Evolutionary conservation across 2,329 filamentous ascomycete species (phyloP), one percentile per base, ranked within the genome.

Genomic region (Nemania sp.): DNA sequence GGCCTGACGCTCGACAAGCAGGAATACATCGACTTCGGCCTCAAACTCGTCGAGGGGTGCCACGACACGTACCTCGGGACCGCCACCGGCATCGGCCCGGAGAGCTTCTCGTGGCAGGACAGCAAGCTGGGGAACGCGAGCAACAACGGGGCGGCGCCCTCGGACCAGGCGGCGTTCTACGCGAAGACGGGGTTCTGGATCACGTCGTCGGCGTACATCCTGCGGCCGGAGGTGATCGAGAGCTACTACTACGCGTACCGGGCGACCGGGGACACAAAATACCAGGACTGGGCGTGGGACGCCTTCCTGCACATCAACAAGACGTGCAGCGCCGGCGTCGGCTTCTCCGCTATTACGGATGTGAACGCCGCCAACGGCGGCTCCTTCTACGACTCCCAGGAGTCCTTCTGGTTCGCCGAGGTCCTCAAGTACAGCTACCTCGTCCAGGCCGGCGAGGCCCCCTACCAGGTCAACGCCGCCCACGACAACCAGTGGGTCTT

Each of bases 321-420:
- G 24, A 87, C 81, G 14, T 86, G 84, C 59, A 74, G 80, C 20
- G 82, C 80, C 0, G 82, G 81, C 6, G 85, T 80, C 19, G 91
- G 88, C 6, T 95, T 84, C 71, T 81, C 81, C 11, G 78, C 80
- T 24, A 74, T 95, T 50, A 68, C 64, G 0, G 71, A 95, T 67
- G 89, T 95, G 40, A 90, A 88, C 61, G 73, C 72, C 3, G 63
- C 66, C 3, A 77, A 76, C 24, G 89, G 89, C 8, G 88, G 88
- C 1, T 71, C 73, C 0, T 83, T 80, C 54, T 70, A 72, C 36
- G 83, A 96, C 69, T 86, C 87, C 68, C 88, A 93, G 77, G 90
- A 96, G 73, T 92, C 88, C 64, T 96, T 94, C 74, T 86, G 89
- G 76, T 91, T 95, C 70, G 90, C 91, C 0, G 91, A 96, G 75